Base-by-base conservation (phyloP, 192 early-diverging fungal species). In the Backusella parvicylindrica region DNA sequence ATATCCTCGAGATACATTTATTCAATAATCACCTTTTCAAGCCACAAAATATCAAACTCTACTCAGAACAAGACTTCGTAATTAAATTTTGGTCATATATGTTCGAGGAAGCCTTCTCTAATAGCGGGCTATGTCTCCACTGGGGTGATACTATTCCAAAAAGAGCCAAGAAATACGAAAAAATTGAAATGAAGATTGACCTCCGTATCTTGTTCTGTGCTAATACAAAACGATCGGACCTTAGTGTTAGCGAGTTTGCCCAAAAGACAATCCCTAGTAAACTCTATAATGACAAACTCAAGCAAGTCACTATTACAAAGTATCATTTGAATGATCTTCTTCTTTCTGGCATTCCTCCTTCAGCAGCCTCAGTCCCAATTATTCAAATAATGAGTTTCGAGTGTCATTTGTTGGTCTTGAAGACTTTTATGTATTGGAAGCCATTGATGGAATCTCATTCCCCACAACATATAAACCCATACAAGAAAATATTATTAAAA, bases 11-110 rank as follows among this genome's bases (percentile, higher is more conserved):
- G n/a, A n/a, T n/a, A n/a, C n/a, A n/a, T n/a, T n/a, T n/a, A n/a
- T n/a, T n/a, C n/a, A n/a, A n/a, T n/a, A n/a, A n/a, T n/a, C n/a
- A n/a, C n/a, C 21, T 70, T 41, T 70, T 70, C 30, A 70, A 9
- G 40, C 40, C 68, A 43, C 68, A 70, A 49, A 70, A 70, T 32
- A 12, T 47, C 12, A 70, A 30, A 15, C 28, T 70, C 23, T 70
- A 70, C 41, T 70, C 68, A 21, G 68, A 70, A 47, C 68, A 70
- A 70, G 68, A 70, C 68, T 70, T 49, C 18, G 43, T 70, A 30
- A 21, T 47, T 70, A 70, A 70, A 40, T 70, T 70, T 30, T 70
- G 68, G 41, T 70, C 68, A 12, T 70, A 70, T 18, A 23, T 70
- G 13, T 70, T 47, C 41, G 68, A 49, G 30, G 68, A 70, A 32